Evolutionary conservation across 495 filamentous ascomycete genomes (phyloP).

Genomic region (Podospora pseudopauciseta): DNA sequence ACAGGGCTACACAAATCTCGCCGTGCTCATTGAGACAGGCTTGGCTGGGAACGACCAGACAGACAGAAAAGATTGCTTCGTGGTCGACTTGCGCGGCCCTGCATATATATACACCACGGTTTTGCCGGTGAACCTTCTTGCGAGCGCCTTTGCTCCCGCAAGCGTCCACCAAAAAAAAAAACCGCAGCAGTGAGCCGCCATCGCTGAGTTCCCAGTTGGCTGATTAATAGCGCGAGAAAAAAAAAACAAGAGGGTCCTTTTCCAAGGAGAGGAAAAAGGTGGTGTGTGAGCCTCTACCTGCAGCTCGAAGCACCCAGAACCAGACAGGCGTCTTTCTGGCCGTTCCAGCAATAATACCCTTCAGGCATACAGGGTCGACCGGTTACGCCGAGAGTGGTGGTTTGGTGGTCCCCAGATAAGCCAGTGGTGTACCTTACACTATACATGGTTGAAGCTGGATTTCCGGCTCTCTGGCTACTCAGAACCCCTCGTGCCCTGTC

Average conservation of each 20-base stretch:
- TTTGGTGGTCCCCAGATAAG: neutral
- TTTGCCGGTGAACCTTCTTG: neutral
- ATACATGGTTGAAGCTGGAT: constrained; percentile 11
- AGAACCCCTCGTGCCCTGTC: constrained; percentile 19
- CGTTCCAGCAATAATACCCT: neutral
- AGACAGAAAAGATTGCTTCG: neutral
- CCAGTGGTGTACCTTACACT: neutral
- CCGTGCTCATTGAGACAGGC: constrained; percentile 19
- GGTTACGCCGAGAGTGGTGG: constrained; percentile 2
- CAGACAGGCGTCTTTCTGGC: neutral
- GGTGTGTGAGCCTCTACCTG: neutral
- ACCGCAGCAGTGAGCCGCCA: constrained; percentile 9
- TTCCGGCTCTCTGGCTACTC: constrained; percentile 21
- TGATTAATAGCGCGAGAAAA: neutral
- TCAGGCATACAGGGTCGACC: neutral
- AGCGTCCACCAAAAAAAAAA: neutral
- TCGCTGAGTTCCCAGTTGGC: neutral
- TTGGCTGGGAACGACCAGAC: constrained; percentile 28
- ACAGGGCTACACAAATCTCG: constrained; percentile 36
- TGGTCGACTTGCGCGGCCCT: constrained; percentile 2
- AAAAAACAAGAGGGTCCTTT: neutral
- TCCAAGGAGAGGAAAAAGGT: neutral
- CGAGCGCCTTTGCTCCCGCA: neutral
- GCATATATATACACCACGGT: constrained; percentile 11
- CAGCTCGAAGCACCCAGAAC: neutral